Percentiles rank a stretch among this genome's conserved stretches.
These are phyloP conservation scores for Cenococcum geophilum DNA, from an alignment of 495 filamentous ascomycete genomes.

Conservation along the genomic window DNA sequence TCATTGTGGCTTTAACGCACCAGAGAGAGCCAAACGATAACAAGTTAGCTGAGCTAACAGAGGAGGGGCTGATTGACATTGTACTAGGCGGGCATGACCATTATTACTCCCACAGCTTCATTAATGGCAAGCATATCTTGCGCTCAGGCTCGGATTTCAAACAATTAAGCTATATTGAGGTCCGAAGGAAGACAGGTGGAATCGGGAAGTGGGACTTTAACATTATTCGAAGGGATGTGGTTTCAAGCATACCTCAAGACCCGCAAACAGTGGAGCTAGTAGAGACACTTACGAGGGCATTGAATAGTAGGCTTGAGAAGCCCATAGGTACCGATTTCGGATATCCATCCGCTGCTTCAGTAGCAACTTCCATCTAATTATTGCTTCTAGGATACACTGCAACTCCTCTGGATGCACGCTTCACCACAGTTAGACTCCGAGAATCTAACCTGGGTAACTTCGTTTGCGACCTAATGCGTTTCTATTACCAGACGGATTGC, in stretches of 20 bases:
- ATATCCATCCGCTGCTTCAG: not conserved
- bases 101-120: conserved; percentile 67
- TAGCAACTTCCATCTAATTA: not conserved
- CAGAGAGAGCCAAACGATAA: conserved; percentile 72
- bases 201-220: conserved; percentile 64
- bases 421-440: conserved; percentile 66
- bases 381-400: conserved; percentile 54
- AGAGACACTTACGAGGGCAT: conserved; percentile 58
- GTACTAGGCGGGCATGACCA: conserved; percentile 89
- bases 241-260: conserved; percentile 59
- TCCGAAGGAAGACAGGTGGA: conserved; percentile 45
- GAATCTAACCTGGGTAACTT: conserved; percentile 88
- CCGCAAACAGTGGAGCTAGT: conserved; percentile 51
- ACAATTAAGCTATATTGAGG: conserved; percentile 82
- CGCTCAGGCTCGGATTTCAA: conserved; percentile 86
- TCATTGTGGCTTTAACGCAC: conserved; percentile 76
- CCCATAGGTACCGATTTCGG: conserved; percentile 49
- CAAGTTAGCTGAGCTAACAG: conserved; percentile 65
- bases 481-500: conserved; percentile 72
- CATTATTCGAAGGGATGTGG: conserved; percentile 67
- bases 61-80: conserved; percentile 67
- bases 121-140: conserved; percentile 74
- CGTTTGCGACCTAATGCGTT: conserved; percentile 83
- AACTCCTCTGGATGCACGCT: conserved; percentile 74
- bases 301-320: conserved; percentile 71